Percentiles rank a stretch among this genome's conserved stretches.
Evolutionary conservation across 306 rosid genomes (phyloP).

Genomic region (Neltuma alba): DNA sequence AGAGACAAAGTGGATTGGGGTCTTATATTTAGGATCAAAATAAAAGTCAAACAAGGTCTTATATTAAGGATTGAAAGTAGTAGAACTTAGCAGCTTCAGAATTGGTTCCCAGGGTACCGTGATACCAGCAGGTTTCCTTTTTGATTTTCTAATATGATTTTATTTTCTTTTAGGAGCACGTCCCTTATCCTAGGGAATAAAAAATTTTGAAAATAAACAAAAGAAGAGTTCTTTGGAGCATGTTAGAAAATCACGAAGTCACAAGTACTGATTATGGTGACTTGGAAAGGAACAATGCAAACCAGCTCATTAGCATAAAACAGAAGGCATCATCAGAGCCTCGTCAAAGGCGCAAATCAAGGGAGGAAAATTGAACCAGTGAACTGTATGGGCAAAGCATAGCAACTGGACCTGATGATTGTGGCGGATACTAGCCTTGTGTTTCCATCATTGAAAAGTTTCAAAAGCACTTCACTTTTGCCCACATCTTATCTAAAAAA

Average conservation of each 20-base stretch:
- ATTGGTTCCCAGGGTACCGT: not conserved
- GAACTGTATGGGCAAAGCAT: conserved; percentile 29
- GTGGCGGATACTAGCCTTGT: conserved; percentile 28
- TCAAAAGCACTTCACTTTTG: conserved; percentile 32
- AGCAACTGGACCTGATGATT: conserved; percentile 49
- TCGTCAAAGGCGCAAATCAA: conserved; percentile 65
- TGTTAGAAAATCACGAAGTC: conserved; percentile 31
- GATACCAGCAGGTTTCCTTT: not conserved
- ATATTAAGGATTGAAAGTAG: too few relatives aligned
- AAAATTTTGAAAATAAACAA: not conserved
- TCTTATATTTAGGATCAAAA: too few relatives aligned
- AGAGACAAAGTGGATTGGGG: too few relatives aligned
- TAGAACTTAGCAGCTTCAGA: not conserved
- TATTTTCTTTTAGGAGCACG: conserved; percentile 19
- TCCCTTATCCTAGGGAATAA: not conserved
- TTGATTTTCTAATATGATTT: not conserved
- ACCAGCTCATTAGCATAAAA: conserved; percentile 52
- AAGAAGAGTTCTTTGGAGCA: conserved; percentile 10
- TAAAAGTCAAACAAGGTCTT: too few relatives aligned
- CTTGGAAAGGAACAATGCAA: conserved; percentile 49
- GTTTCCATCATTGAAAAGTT: conserved; percentile 44
- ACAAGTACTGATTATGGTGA: conserved; percentile 31
- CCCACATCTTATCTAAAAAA: not conserved
- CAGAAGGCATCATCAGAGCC: conserved; percentile 33
- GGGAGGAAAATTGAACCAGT: conserved; percentile 46